Evolutionary conservation across 306 rosid species (phyloP), one percentile per base, ranked within the genome.

Genomic region (Mimosa bimucronata): DNA sequence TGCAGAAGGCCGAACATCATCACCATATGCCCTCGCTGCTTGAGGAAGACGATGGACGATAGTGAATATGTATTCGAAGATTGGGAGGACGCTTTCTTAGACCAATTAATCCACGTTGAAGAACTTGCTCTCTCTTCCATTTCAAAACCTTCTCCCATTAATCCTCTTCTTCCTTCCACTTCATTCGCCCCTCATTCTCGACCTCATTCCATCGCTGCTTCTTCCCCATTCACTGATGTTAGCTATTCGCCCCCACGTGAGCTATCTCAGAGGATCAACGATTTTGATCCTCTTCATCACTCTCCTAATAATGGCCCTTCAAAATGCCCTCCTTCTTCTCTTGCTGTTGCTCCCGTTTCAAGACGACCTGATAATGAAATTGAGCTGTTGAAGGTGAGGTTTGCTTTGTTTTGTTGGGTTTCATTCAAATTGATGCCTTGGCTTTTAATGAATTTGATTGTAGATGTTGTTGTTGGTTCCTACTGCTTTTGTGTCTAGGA

Each of bases 221-320:
- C 80, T 52, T 4, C 42, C 48, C 15, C 42, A 46, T 7, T 7
- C 44, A 23, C 16, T 53, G 44, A 66, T 50, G 4, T 80, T 19
- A 62, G 74, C 52, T 88, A 79, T 82, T 92, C 98, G 21, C 97
- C 98, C 41, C 98, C 98, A 0, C 97, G 94, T 31, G 91, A 85
- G 76, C 91, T 94, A 67, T 90, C 98, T 74, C 97, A 92, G 80
- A 81, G 89, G 48, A 9, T 79, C 66, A 3, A 81, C 7, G 23
- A 14, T 58, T 64, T 52, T 13, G 79, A 80, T 12, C 50, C 84
- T 55, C 37, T 68, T 23, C 23, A 76, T 68, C n/a, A 34, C 52
- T 69, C 77, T 19, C 78, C 87, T n/a, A n/a, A n/a, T 23, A 70
- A 26, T 69, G 83, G 21, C 60, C 61, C 77, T 42, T 66, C 71